These are phyloP conservation scores for Nakaseomyces nivariensis DNA, from an alignment of 1,139 yeast genomes.

Conservation along the genomic window DNA sequence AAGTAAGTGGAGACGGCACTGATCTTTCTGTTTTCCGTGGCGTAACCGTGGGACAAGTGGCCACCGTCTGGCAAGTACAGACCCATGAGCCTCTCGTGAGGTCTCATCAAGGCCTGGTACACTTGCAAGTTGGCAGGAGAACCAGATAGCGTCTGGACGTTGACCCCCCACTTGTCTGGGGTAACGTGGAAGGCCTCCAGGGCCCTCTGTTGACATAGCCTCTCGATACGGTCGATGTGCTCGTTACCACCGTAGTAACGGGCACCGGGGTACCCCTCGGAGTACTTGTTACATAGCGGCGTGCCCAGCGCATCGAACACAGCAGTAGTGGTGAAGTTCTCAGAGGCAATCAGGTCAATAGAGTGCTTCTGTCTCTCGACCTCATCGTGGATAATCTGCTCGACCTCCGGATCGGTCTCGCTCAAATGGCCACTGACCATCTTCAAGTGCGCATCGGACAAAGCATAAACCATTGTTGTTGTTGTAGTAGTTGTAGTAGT, in stretches of 20 bases:
- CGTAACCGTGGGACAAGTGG: conserved; percentile 96
- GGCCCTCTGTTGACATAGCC: conserved; percentile 87
- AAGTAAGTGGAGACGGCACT: conserved; percentile 93
- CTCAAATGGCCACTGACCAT: conserved; percentile 59
- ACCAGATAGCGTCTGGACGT: conserved; percentile 92
- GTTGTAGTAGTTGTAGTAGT: not conserved
- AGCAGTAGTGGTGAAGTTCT: conserved; percentile 92
- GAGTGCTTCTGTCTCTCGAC: conserved; percentile 90
- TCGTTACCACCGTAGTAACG: conserved; percentile 88
- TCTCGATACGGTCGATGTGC: conserved; percentile 88
- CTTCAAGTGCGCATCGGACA: conserved; percentile 56
- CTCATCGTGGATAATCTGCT: conserved; percentile 74
- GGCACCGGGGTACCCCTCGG: conserved; percentile 85
- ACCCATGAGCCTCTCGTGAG: conserved; percentile 95
- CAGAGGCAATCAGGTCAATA: conserved; percentile 89
- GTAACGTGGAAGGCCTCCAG: conserved; percentile 73
- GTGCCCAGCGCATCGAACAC: conserved; percentile 96
- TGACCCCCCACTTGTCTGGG: conserved; percentile 92
- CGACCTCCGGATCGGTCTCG: conserved; percentile 79
- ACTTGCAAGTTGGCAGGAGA: conserved; percentile 97
- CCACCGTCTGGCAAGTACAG: conserved; percentile 97
- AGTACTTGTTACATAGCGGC: conserved; percentile 87
- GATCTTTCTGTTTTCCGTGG: conserved; percentile 89
- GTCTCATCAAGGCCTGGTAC: conserved; percentile 88
- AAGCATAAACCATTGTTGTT: conserved; percentile 38